phyloP scores from a whole-genome alignment of 2,329 filamentous ascomycete species.

The Pezicula rhizophila region DNA sequence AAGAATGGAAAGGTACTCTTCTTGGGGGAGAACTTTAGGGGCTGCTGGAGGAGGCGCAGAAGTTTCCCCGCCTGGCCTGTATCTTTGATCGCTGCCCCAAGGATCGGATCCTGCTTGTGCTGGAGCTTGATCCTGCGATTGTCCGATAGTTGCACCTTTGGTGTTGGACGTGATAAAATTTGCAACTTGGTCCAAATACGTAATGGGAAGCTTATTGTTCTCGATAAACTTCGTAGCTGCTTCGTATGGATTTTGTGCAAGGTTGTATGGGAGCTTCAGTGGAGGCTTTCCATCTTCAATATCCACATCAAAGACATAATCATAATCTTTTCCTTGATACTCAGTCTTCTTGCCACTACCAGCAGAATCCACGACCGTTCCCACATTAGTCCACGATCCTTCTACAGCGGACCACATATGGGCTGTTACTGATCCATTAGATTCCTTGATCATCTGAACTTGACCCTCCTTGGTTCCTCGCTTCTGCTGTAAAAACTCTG shows the following conservation, averaged over 20 bases:
- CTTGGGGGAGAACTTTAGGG: constrained; percentile 68
- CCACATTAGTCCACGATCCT: constrained; percentile 77
- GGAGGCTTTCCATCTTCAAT: constrained; percentile 92
- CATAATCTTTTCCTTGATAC: constrained; percentile 82
- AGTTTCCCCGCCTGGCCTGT: constrained; percentile 63
- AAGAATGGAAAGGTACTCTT: constrained; percentile 70
- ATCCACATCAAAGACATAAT: constrained; percentile 94
- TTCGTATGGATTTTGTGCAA: constrained; percentile 88
- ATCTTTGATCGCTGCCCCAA: constrained; percentile 71
- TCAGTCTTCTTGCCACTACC: constrained; percentile 70
- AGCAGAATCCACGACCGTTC: constrained; percentile 87
- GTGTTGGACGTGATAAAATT: constrained; percentile 91
- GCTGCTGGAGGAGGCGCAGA: constrained; percentile 33
- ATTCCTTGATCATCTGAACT: constrained; percentile 82
- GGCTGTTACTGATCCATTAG: constrained; percentile 75
- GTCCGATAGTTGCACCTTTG: constrained; percentile 76
- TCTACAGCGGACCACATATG: constrained; percentile 76
- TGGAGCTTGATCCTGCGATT: constrained; percentile 37
- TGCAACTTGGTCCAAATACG: constrained; percentile 85
- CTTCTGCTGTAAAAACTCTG: constrained; percentile 76
- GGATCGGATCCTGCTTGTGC: constrained; percentile 53
- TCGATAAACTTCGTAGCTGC: constrained; percentile 85
- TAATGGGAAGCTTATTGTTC: constrained; percentile 80
- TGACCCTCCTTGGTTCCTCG: constrained; percentile 94
- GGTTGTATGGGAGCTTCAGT: constrained; percentile 88